Evolutionary conservation across 78 protist genomes (phyloP).

Genomic region (Dictyostelium brefeldianum): DNA sequence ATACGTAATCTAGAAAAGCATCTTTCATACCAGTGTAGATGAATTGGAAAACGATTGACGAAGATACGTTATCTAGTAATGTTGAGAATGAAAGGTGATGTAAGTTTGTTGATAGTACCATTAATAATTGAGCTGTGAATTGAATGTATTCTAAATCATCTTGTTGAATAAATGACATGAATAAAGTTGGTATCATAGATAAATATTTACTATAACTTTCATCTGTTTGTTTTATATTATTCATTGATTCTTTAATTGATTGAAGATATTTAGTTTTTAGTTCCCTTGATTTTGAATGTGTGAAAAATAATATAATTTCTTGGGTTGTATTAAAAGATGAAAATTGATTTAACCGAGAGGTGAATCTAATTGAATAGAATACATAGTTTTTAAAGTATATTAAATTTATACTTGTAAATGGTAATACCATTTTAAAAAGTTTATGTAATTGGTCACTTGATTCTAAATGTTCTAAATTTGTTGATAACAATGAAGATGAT

Average conservation of each 20-base stretch:
- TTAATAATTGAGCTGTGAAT: neutral
- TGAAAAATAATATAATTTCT: too few species aligned
- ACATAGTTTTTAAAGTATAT: neutral
- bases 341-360: neutral
- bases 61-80: neutral
- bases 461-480: neutral
- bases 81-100: neutral
- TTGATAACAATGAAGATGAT: neutral
- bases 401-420: neutral
- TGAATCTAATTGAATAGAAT: neutral
- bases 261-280: too few species aligned
- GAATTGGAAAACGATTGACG: neutral
- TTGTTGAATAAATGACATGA: neutral
- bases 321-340: too few species aligned
- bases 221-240: too few species aligned
- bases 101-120: too few species aligned
- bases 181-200: neutral
- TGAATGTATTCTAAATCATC: neutral
- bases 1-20: neutral
- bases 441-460: neutral
- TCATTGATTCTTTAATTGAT: too few species aligned
- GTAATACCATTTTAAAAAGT: conserved; percentile 4
- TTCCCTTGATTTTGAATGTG: too few species aligned
- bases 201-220: too few species aligned
- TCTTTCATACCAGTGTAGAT: neutral